Base-by-base conservation (phyloP, 2,329 filamentous ascomycete genomes). In the Albifimbria verrucaria region DNA sequence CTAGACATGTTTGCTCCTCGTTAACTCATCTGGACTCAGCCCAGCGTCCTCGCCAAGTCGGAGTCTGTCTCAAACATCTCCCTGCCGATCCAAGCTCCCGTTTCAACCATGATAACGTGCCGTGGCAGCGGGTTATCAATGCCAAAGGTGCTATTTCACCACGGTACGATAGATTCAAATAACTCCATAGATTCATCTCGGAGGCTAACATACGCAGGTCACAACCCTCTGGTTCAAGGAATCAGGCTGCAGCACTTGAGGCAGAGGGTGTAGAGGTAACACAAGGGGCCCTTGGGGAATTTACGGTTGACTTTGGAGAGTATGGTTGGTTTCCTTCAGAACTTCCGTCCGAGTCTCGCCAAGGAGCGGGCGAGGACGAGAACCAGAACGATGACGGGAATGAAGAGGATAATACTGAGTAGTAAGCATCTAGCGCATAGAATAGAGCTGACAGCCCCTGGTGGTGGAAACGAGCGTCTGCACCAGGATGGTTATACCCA, bases 91-190 rank as follows among this genome's bases (percentile, higher is more conserved):
- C 75, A 0, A 68, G 73, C 0, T 59, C 67, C 52, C 77, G 71
- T 53, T 95, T 88, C 73, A 87, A 96, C 68, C 77, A 81, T 54
- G 77, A 76, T 22, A 97, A 88, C 59, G 93, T 97, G 3, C 93
- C 93, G 0, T 97, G 93, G 93, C 93, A 97, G 75, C 79, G 94
- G 53, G 90, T 97, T 55, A 88, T 97, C 67, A 96, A 93, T 69
- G 76, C 90, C 15, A 93, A 89, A 71, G 92, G 93, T 21, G 77
- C 84, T 54, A 95, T 97, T 60, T 96, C 92, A 44, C 89, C 89
- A 7, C 83, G 92, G 90, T 93, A 48, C 20, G 59, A 17, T 49
- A 7, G 22, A 15, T 7, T 1, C 17, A 10, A 15, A 7, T 20
- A 25, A 1, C 15, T 17, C 48, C 32, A 25, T 23, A 42, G 18